Base-by-base conservation (phyloP, 495 filamentous ascomycete genomes). In the Penicillium cosmopolitanum region DNA sequence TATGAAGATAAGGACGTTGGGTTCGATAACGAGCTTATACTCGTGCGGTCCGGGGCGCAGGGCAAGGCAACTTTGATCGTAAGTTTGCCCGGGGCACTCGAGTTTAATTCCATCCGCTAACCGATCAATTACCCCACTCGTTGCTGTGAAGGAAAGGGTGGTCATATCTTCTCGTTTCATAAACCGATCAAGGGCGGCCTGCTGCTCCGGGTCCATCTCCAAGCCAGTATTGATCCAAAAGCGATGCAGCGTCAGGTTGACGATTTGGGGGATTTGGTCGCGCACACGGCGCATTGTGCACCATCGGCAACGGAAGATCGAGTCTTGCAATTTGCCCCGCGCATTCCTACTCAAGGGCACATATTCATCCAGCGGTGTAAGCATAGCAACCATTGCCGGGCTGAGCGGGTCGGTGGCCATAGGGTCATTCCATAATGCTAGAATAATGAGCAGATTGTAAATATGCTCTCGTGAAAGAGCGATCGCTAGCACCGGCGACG, bases 391-490 rank as follows among this genome's bases (percentile, higher is more conserved):
- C 15, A 80, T 70, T 2, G 50, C 44, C 15, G 55, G n/a, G 51
- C 57, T 55, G 18, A 55, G 16, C 18, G 43, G 52, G 23, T 35
- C 13, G 28, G 15, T 13, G 19, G 21, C 2, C 51, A 25, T 15
- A 18, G 48, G 35, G 51, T 77, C 76, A 52, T 73, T 59, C 71
- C 74, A 80, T 31, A 77, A 79, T 13, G 78, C 75, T 16, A 75
- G 61, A 13, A 78, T 63, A 11, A 76, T 76, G 31, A 81, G 58
- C 8, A 70, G 63, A 6, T 73, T 66, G 50, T 78, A 81, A 1
- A 79, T 70, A 3, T 73, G 65, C 46, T 81, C 77, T 28, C 72
- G 71, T 0, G 78, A 78, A 21, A 84, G 57, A 1, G 73, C 74
- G 1, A 63, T 62, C 4, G 71, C 68, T 1, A 84, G 58, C 0